Conservation (phyloP, 78 protist species). For the Dictyostelium discoideum region DNA sequence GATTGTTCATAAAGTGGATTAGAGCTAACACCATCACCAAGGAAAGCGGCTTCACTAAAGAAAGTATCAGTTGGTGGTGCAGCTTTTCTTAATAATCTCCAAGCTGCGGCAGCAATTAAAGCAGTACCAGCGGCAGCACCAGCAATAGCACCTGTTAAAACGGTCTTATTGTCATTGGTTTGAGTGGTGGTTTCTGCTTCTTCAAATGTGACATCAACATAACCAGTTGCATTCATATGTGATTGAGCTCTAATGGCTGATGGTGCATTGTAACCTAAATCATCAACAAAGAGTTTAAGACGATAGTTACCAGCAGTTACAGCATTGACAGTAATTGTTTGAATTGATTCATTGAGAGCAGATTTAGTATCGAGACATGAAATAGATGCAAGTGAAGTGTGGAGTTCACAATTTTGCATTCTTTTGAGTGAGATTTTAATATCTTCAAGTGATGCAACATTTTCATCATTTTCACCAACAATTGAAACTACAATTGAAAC, state of each 20-base stretch:
- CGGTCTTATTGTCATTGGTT: constrained; percentile 18
- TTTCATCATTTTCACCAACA: neutral
- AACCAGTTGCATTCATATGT: neutral
- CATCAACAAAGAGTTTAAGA: constrained; percentile 11
- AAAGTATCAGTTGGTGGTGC: constrained; percentile 73
- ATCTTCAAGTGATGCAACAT: neutral
- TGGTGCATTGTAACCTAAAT: constrained; percentile 10
- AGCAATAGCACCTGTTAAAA: constrained; percentile 50
- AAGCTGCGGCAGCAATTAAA: constrained; percentile 7
- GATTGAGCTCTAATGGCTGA: neutral
- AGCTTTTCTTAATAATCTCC: constrained; percentile 16
- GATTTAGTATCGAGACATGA: neutral
- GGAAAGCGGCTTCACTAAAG: constrained; percentile 48
- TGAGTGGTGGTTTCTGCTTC: neutral
- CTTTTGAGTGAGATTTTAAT: neutral
- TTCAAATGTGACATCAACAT: neutral
- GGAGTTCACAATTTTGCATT: neutral
- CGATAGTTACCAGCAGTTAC: neutral
- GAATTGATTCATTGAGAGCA: neutral
- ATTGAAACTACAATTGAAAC: constrained; percentile 13
- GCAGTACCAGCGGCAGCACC: constrained; percentile 41
- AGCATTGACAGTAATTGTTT: neutral
- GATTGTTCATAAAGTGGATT: constrained; percentile 39
- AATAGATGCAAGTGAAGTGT: neutral
- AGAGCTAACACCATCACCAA: constrained; percentile 3